Percentiles rank a stretch among this genome's conserved stretches.
Conservation (phyloP, 1,139 yeast genomes). For the Saccharomycopsis hybrid region DNA sequence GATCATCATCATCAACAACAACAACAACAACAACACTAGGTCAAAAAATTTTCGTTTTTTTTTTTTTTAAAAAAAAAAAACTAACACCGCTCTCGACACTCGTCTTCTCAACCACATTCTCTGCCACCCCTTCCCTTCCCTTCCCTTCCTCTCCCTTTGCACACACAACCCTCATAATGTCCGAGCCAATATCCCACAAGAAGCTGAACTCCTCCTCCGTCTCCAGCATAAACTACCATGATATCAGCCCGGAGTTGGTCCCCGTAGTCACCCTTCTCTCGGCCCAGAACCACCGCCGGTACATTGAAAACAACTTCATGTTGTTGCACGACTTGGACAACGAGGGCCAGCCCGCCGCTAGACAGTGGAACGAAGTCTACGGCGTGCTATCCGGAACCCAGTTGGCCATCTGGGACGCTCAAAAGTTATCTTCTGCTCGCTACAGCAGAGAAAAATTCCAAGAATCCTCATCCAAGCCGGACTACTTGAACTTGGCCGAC, state of each 20-base stretch:
- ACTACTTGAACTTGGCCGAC: constrained; percentile 85
- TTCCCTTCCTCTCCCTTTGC: neutral
- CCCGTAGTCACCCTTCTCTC: constrained; percentile 70
- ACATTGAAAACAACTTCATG: constrained; percentile 70
- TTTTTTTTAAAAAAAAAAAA: no score
- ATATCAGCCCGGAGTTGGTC: constrained; percentile 51
- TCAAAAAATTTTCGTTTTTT: no score
- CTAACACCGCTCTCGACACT: neutral
- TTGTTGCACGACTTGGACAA: constrained; percentile 64
- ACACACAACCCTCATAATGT: neutral
- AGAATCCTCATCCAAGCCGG: constrained; percentile 64
- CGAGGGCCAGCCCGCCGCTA: constrained; percentile 77
- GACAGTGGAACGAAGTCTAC: constrained; percentile 89
- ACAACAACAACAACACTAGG: no score
- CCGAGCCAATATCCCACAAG: constrained; percentile 1
- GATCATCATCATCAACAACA: no score
- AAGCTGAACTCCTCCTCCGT: constrained; percentile 7
- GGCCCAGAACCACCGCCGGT: constrained; percentile 68
- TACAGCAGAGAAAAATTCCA: constrained; percentile 41
- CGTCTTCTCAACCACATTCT: neutral
- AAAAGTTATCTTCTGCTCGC: constrained; percentile 52
- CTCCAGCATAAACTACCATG: neutral
- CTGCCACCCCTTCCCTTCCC: neutral
- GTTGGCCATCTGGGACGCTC: constrained; percentile 89
- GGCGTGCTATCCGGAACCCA: constrained; percentile 90